phyloP scores from a whole-genome alignment of 1,284 basidiomycete species.

The Trichosporon faecale region DNA sequence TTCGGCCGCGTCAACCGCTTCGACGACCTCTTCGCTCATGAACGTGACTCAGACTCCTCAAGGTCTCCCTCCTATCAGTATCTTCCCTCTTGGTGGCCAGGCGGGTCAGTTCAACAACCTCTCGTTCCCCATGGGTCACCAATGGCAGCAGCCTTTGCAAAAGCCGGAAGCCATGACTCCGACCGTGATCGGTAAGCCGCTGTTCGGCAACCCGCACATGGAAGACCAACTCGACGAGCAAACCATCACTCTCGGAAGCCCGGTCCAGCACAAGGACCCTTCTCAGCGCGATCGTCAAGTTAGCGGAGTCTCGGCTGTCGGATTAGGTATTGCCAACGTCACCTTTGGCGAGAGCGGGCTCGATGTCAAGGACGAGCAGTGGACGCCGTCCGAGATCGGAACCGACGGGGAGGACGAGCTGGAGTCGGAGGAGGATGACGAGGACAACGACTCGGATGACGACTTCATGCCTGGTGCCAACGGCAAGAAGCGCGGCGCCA shows the following conservation, averaged over 20 bases:
- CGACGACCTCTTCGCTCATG: constrained; percentile 32
- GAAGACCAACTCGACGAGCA: constrained; percentile 24
- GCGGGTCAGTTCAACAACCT: constrained; percentile 4
- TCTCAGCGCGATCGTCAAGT: constrained; percentile 23
- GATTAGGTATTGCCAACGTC: constrained; percentile 45
- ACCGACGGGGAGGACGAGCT: constrained; percentile 24
- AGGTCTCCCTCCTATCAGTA: constrained; percentile 27
- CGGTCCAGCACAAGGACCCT: constrained; percentile 24
- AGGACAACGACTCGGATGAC: constrained; percentile 23
- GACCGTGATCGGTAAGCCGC: constrained; percentile 21
- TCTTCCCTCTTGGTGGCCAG: constrained; percentile 24
- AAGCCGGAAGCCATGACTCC: constrained; percentile 13
- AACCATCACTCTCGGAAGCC: constrained; percentile 36
- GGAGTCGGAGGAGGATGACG: constrained; percentile 23
- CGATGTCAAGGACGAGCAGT: constrained; percentile 18
- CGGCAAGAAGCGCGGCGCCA: constrained; percentile 22
- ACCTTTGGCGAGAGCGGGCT: constrained; percentile 33
- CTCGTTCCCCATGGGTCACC: not conserved
- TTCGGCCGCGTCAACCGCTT: constrained; percentile 31
- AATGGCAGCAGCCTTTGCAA: constrained; percentile 1
- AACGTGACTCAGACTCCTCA: constrained; percentile 22
- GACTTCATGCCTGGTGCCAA: constrained; percentile 28
- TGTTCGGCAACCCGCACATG: constrained; percentile 3
- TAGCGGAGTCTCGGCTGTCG: constrained; percentile 35
- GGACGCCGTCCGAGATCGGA: constrained; percentile 16